Percentiles rank a stretch among this genome's conserved stretches.
Evolutionary conservation across 352 stramenopile species (phyloP).

Genomic region (Phytophthora fragariaefolia): DNA sequence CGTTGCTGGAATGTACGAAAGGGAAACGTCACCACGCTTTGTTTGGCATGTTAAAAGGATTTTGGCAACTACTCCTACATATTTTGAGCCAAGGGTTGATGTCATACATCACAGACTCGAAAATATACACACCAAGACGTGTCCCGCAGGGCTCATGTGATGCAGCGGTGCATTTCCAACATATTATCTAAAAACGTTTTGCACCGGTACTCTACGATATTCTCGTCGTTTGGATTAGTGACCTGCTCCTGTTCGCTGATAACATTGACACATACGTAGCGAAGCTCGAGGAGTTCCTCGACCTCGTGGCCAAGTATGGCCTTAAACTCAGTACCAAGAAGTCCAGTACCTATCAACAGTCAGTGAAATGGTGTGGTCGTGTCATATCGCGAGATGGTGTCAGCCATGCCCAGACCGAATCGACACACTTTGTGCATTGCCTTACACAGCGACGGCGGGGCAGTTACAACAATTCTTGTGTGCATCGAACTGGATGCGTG

Average conservation of each 20-base stretch:
- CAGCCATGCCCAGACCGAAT: neutral
- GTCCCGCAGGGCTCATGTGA: slow-evolving; percentile 14
- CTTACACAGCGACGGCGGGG: neutral
- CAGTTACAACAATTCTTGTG: slow-evolving; percentile 8
- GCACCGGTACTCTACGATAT: neutral
- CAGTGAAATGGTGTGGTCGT: neutral
- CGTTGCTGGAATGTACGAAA: neutral
- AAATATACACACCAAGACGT: slow-evolving; percentile 24
- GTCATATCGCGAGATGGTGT: neutral
- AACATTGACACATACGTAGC: neutral
- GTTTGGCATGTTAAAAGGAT: slow-evolving; percentile 5
- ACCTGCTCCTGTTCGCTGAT: neutral
- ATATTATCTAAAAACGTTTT: neutral
- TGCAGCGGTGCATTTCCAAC: neutral
- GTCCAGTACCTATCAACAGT: neutral
- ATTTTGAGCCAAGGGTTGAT: slow-evolving; percentile 6
- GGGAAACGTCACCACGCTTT: neutral
- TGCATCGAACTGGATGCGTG: slow-evolving; percentile 4
- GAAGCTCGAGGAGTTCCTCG: neutral
- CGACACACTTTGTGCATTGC: neutral
- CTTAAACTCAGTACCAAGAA: neutral
- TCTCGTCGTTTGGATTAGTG: neutral
- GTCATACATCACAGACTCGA: slow-evolving; percentile 27
- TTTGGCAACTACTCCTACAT: neutral
- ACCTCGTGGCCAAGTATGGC: neutral